These are phyloP conservation scores for Scorias spongiosa DNA, from an alignment of 2,329 filamentous ascomycete genomes.

Conservation along the genomic window DNA sequence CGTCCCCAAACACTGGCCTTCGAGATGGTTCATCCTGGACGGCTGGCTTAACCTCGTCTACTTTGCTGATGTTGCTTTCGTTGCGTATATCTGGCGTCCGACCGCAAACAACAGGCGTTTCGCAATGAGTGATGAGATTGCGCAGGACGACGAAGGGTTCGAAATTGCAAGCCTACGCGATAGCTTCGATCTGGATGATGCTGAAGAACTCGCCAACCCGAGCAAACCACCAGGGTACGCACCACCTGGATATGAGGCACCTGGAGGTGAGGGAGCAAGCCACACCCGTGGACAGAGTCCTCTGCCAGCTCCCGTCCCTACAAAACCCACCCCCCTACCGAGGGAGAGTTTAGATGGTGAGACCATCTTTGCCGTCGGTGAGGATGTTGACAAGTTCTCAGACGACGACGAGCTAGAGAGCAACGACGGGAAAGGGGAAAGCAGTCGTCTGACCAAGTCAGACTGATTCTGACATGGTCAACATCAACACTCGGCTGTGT, in stretches of 20 bases:
- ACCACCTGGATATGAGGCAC: constrained; percentile 3
- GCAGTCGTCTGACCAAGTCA: neutral
- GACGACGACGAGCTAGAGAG: neutral
- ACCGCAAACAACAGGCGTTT: constrained; percentile 94
- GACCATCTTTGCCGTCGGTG: constrained; percentile 89
- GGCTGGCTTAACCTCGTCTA: constrained; percentile 97
- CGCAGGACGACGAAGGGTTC: constrained; percentile 96
- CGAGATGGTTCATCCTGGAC: constrained; percentile 90
- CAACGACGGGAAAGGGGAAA: neutral
- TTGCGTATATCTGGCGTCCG: constrained; percentile 92
- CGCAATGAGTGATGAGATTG: constrained; percentile 97
- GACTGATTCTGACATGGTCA: neutral
- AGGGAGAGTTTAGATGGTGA: constrained; percentile 65
- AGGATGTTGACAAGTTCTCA: constrained; percentile 35
- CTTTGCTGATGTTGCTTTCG: constrained; percentile 78
- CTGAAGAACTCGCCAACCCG: constrained; percentile 21
- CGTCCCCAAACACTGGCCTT: constrained; percentile 94
- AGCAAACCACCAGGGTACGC: neutral
- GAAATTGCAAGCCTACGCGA: constrained; percentile 87
- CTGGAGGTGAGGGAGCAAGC: neutral
- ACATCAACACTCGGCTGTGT: too few species aligned
- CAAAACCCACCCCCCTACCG: constrained; percentile 34
- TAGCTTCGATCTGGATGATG: constrained; percentile 49
- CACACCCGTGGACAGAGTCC: constrained; percentile 27
- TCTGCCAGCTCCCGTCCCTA: constrained; percentile 37